Evolutionary conservation across 2,329 filamentous ascomycete species (phyloP).

Genomic region (Neocucurbitaria cava): DNA sequence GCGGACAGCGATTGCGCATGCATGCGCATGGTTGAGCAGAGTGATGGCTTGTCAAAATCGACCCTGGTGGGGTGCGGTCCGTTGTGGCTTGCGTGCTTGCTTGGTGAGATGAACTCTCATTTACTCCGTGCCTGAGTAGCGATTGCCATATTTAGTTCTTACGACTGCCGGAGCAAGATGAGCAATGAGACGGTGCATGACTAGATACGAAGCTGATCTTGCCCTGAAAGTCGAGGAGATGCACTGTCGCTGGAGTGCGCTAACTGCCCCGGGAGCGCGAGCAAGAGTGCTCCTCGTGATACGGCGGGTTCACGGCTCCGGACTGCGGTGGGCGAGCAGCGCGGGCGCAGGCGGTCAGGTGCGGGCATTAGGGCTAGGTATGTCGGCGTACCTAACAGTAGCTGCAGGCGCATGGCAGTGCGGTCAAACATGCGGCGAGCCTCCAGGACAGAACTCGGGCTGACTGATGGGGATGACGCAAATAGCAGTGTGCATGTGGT

Average conservation of each 20-base stretch:
- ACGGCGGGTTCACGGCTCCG: neutral
- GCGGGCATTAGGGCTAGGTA: slow-evolving; percentile 14
- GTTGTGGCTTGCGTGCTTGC: slow-evolving; percentile 1
- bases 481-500: neutral
- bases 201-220: neutral
- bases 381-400: too few species aligned
- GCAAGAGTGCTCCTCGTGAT: too few species aligned
- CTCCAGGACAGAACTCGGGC: neutral
- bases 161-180: neutral
- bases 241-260: too few species aligned
- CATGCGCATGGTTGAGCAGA: neutral
- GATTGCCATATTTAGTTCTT: neutral
- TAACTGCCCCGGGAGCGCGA: too few species aligned
- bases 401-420: slow-evolving; percentile 21
- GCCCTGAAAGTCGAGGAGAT: too few species aligned
- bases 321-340: neutral
- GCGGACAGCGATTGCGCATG: slow-evolving; percentile 7
- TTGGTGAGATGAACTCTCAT: neutral
- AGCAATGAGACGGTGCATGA: neutral
- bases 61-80: neutral
- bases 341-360: neutral
- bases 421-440: slow-evolving; percentile 21
- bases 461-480: neutral
- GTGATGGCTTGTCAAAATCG: neutral
- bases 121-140: neutral